These are phyloP conservation scores for Suhomyces anneliseae DNA, from an alignment of 1,139 yeast species.

Conservation along the genomic window DNA sequence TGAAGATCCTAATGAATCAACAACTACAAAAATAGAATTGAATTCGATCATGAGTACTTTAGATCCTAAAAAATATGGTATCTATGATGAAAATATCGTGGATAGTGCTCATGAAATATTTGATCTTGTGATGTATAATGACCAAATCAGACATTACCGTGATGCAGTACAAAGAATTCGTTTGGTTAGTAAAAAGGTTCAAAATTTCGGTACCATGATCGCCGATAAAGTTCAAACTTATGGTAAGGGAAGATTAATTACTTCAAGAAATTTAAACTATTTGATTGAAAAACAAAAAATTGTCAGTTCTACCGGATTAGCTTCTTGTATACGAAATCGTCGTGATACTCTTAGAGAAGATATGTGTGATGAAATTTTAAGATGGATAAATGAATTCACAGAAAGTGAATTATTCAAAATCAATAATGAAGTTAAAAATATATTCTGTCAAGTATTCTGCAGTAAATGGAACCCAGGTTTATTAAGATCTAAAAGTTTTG, in stretches of 20 bases:
- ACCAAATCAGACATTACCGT: slow-evolving; percentile 70
- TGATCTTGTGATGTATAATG: slow-evolving; percentile 70
- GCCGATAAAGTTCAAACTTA: slow-evolving; percentile 59
- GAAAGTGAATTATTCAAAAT: slow-evolving; percentile 55
- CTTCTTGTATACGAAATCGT: slow-evolving; percentile 64
- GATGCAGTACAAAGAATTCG: slow-evolving; percentile 72
- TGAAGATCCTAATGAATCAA: slow-evolving; percentile 25
- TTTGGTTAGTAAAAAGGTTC: slow-evolving; percentile 61
- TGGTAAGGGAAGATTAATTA: slow-evolving; percentile 70
- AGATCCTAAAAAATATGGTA: slow-evolving; percentile 35
- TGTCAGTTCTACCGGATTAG: slow-evolving; percentile 60
- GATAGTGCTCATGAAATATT: slow-evolving; percentile 54
- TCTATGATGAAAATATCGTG: slow-evolving; percentile 15
- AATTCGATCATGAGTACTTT: slow-evolving; percentile 31
- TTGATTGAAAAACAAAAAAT: slow-evolving; percentile 55
- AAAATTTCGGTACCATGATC: slow-evolving; percentile 74
- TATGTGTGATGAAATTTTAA: slow-evolving; percentile 69
- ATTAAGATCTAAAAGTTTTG: slow-evolving; percentile 9
- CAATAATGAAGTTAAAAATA: slow-evolving; percentile 47
- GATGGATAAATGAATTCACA: slow-evolving; percentile 64
- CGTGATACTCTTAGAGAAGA: slow-evolving; percentile 79
- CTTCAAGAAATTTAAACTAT: slow-evolving; percentile 51
- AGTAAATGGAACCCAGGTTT: slow-evolving; percentile 58
- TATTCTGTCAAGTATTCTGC: slow-evolving; percentile 56
- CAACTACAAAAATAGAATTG: slow-evolving; percentile 22